Evolutionary conservation across 2,329 filamentous ascomycete species (phyloP).

Genomic region (Hortaea sp.): DNA sequence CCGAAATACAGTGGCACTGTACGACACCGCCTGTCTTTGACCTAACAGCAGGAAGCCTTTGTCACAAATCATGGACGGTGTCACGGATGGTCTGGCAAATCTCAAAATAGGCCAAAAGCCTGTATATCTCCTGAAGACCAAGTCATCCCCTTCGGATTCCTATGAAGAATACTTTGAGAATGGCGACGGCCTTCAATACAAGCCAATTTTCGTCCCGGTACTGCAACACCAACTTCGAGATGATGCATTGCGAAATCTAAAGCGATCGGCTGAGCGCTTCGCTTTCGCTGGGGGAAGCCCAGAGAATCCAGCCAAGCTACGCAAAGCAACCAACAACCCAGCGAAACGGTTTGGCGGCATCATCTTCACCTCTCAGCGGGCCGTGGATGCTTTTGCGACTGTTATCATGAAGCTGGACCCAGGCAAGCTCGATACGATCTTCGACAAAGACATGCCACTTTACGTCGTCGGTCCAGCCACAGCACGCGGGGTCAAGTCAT

Average conservation of each 20-base stretch:
- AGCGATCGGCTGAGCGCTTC: constrained; percentile 38
- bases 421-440: constrained; percentile 25
- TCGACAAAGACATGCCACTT: constrained; percentile 46
- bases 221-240: constrained; percentile 56
- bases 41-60: too few species aligned
- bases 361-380: constrained; percentile 74
- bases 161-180: constrained; percentile 26
- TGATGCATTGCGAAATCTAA: constrained; percentile 46
- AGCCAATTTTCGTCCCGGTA: constrained; percentile 65
- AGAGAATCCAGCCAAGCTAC: constrained; percentile 17
- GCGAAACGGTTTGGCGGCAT: constrained; percentile 57
- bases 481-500: constrained; percentile 55
- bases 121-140: constrained; percentile 68
- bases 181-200: constrained; percentile 39
- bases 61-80: constrained; percentile 13
- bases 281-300: constrained; percentile 27
- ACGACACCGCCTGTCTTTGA: too few species aligned
- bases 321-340: constrained; percentile 23
- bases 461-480: constrained; percentile 79
- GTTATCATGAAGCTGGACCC: constrained; percentile 46
- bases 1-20: too few species aligned
- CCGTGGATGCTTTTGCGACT: constrained; percentile 65
- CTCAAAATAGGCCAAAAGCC: constrained; percentile 33
- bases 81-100: constrained; percentile 13
- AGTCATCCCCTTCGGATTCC: constrained; percentile 58